Evolutionary conservation across 1,284 basidiomycete genomes (phyloP), one percentile per base, ranked within the genome.

Genomic region (Takashimella tepidaria): DNA sequence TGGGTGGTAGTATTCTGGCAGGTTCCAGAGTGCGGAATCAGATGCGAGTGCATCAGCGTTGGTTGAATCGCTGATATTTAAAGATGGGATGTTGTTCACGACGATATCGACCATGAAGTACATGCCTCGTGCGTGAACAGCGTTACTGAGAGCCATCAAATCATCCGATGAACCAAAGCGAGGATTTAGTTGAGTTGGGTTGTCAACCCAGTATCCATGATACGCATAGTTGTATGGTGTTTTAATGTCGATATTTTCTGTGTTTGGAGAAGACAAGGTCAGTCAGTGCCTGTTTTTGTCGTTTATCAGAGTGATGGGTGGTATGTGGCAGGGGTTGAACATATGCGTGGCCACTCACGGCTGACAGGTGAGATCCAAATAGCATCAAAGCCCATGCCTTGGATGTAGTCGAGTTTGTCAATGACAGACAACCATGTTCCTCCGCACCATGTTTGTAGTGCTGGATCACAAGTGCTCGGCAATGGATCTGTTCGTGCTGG

Each of bases 91-190:
- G 69, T 86, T 83, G 73, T 89, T 88, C 25, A 87, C 82, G 37
- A 87, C 86, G 46, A 89, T 76, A 67, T 89, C 87, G 56, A 88
- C 82, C 87, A 89, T 88, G 59, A 88, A 76, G 65, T 83, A 84
- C 86, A 89, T 89, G 48, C 79, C 79, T 41, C 86, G 80, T 24
- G 77, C 74, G 69, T 89, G 87, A 13, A 89, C 66, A 49, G 83
- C 86, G 13, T 76, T 74, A 24, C 80, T 80, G 43, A 89, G 79
- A 0, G 80, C 79, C 59, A 84, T 83, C 50, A 90, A 80, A 69
- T 89, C 87, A 53, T 82, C 80, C 1, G 80, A 75, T 3, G 83
- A 81, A 8, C 87, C 87, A 60, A 88, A 89, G 45, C 81, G 81
- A 16, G 77, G 75, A 71, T 89, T 89, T 47, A 88, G 77, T 57